Conservation (phyloP, 305 asterid genomes). For the Solanum hybrid region DNA sequence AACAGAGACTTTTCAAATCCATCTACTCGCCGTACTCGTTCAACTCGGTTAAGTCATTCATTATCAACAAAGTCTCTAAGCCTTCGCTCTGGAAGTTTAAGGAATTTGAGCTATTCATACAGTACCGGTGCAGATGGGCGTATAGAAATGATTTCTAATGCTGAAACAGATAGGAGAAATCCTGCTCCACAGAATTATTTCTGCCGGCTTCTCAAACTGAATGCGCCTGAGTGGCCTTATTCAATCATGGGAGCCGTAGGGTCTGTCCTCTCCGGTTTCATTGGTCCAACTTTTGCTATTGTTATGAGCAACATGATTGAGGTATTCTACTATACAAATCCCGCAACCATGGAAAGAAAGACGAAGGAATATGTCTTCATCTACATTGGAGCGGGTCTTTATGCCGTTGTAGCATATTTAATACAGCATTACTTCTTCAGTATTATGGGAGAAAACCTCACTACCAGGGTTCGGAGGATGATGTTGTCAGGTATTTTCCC, state of each 20-base stretch:
- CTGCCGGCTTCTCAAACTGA: conserved; percentile 71
- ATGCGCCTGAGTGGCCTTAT: conserved; percentile 99
- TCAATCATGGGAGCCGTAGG: conserved; percentile 92
- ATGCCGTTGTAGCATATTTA: conserved; percentile 84
- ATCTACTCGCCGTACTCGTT: conserved; percentile 75
- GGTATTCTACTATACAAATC: conserved; percentile 77
- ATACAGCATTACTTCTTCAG: conserved; percentile 99
- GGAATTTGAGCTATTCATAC: conserved; percentile 85
- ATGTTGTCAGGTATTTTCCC: conserved; percentile 82
- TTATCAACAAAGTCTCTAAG: conserved; percentile 88
- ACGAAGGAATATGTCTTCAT: conserved; percentile 87
- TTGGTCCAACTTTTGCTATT: conserved; percentile 91
- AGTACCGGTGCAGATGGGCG: conserved; percentile 98
- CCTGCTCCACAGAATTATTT: conserved; percentile 85
- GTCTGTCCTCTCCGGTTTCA: conserved; percentile 56
- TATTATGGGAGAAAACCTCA: conserved; percentile 95
- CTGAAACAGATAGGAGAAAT: conserved; percentile 75
- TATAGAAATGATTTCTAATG: conserved; percentile 87
- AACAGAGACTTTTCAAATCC: conserved; percentile 78
- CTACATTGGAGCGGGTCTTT: conserved; percentile 88
- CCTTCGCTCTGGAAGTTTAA: conserved; percentile 90
- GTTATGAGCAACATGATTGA: conserved; percentile 98
- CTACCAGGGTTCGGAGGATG: conserved; percentile 95
- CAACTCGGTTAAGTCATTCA: conserved; percentile 78
- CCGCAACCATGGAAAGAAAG: conserved; percentile 72